Base-by-base conservation (phyloP, 495 filamentous ascomycete species). In the Penicillium dipodomyicola region DNA sequence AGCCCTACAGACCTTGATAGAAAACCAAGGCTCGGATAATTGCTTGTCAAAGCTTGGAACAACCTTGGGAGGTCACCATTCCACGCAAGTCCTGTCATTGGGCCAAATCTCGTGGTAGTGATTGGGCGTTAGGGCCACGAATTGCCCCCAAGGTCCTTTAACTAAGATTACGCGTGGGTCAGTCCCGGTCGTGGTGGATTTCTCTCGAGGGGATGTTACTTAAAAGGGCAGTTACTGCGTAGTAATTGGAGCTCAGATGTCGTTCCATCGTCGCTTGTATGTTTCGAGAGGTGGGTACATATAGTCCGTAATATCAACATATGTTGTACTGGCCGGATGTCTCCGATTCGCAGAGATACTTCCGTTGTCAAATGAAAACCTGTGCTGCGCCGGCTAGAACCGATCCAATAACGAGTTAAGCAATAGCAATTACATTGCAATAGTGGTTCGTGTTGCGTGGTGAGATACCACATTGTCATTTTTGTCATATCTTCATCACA, bases 121-220 rank as follows among this genome's bases (percentile, higher is more conserved):
- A 62, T 67, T 67, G 62, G 65, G 48, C 46, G 15, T 39, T n/a
- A 15, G 19, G 4, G 39, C 25, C 25, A 33, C 2, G 22, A 55
- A n/a, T 55, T 62, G 41, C 58, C 54, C 52, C 62, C 65, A 67
- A 65, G 65, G 65, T 67, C 62, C 65, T 54, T 61, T 49, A 44
- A 59, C 35, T 64, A 67, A 56, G 44, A 49, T 52, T 33, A 49
- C 54, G 49, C 47, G 59, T 57, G 54, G 59, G 57, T 32, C 40
- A 33, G 44, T 32, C 43, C 29, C 17, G 55, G 50, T 22, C 37
- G 49, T 30, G 10, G 33, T 22, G 44, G 4, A 17, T 55, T 44
- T 43, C 32, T 4, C 5, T 11, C 2, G 17, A 17, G 27, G 27
- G 11, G 15, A 23, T 46, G 7, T 39, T 23, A 27, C 59, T 52